Evolutionary conservation across 108 stramenopile genomes (phyloP).

Genomic region (Fistulifera solaris): DNA sequence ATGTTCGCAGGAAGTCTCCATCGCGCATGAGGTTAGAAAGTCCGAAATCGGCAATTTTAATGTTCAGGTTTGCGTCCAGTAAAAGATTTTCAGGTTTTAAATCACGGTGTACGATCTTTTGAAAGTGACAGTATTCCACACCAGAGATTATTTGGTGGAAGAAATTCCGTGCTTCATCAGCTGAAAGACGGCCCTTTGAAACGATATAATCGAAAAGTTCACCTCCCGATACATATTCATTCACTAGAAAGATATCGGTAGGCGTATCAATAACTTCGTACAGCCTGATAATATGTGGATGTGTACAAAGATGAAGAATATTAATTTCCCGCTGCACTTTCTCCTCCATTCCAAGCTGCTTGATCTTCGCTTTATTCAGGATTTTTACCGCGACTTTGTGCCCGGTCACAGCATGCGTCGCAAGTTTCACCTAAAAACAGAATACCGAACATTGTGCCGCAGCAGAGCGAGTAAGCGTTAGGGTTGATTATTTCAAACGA

Average conservation of each 20-base stretch:
- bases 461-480: background rate
- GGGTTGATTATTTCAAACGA: background rate
- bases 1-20: slow-evolving; percentile 97
- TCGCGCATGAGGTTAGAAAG: slow-evolving; percentile 97
- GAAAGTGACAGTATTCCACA: slow-evolving; percentile 99
- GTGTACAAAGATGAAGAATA: slow-evolving; percentile 95
- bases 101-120: slow-evolving; percentile 98
- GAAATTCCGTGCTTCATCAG: slow-evolving; percentile 95
- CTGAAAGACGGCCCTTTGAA: slow-evolving; percentile 86
- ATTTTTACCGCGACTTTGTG: slow-evolving; percentile 99
- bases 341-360: slow-evolving; percentile 98
- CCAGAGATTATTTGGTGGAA: slow-evolving; percentile 98
- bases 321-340: slow-evolving; percentile 99
- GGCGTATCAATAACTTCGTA: slow-evolving; percentile 98
- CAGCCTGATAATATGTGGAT: slow-evolving; percentile 98
- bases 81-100: slow-evolving; percentile 97
- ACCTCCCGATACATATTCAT: slow-evolving; percentile 98
- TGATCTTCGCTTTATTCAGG: slow-evolving; percentile 97
- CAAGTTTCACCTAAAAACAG: slow-evolving; percentile 76
- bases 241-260: slow-evolving; percentile 98
- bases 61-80: slow-evolving; percentile 87
- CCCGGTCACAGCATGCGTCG: slow-evolving; percentile 96
- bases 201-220: slow-evolving; percentile 99
- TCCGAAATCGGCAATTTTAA: slow-evolving; percentile 99
- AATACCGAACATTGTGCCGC: background rate